A percentile compares a stretch with the other conserved stretches of the same genome.
phyloP scores from a whole-genome alignment of 2,329 filamentous ascomycete species.

The Didymella pinodella region DNA sequence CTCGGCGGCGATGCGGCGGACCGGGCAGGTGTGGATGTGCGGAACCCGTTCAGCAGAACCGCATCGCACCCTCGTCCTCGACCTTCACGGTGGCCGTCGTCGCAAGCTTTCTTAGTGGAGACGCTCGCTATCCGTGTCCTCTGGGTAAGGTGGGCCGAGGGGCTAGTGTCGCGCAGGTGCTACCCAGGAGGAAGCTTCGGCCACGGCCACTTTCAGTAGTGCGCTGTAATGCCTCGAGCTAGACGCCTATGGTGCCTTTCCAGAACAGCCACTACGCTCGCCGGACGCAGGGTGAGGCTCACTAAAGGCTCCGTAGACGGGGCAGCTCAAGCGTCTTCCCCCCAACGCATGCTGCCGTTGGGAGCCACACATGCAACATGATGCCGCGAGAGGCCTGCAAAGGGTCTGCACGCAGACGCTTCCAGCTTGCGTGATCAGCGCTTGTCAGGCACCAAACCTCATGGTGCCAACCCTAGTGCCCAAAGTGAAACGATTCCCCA shows the following conservation, averaged over 20 bases:
- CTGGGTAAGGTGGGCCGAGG: constrained; percentile 35
- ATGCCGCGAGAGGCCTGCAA: constrained; percentile 10
- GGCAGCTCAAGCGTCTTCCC: background rate
- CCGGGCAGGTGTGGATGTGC: constrained; percentile 1
- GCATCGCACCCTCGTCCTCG: constrained; percentile 10
- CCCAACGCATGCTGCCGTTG: constrained; percentile 20
- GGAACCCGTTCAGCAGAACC: background rate
- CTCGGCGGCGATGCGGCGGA: background rate
- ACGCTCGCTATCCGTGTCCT: constrained; percentile 21
- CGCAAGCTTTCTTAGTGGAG: constrained; percentile 26
- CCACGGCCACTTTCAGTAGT: constrained; percentile 23
- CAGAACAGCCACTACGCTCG: constrained; percentile 31
- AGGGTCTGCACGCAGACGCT: constrained; percentile 17
- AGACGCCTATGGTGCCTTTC: constrained; percentile 33
- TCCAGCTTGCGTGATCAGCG: constrained; percentile 27
- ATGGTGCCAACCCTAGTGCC: constrained; percentile 30
- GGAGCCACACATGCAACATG: constrained; percentile 19
- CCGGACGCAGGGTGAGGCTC: constrained; percentile 30
- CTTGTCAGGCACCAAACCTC: constrained; percentile 33
- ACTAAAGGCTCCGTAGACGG: constrained; percentile 19
- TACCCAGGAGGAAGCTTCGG: constrained; percentile 24
- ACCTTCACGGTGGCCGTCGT: constrained; percentile 21
- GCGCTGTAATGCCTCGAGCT: constrained; percentile 29
- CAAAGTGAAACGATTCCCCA: constrained; percentile 51
- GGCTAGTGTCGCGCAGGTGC: constrained; percentile 20